Evolutionary conservation across 495 filamentous ascomycete genomes (phyloP), one percentile per base, ranked within the genome.

Genomic region (Penicillium daleae): DNA sequence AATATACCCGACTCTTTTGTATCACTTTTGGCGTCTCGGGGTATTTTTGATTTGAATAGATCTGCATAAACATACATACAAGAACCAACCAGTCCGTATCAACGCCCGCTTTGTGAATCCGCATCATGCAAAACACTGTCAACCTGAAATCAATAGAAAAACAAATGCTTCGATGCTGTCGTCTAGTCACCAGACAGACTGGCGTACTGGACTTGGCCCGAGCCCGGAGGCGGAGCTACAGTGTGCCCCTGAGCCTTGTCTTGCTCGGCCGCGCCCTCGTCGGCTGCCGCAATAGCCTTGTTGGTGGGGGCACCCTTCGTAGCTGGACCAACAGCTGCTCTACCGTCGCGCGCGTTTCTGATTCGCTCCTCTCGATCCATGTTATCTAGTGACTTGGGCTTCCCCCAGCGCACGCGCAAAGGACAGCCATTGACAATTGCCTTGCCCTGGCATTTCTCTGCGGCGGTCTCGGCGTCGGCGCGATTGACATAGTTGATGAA

Each of bases 401-500:
- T 89, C 6, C 92, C 93, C 95, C 95, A 99, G 57, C 92, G 87
- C 17, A 99, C 85, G 22, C 93, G 82, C 55, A 99, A 72, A 0
- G 96, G 95, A 68, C 93, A 97, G 0, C 94, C 96, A 33, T 83
- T 74, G 54, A 90, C 89, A 32, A 98, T 83, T 1, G 92, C 92
- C 62, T 90, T 91, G 1, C 96, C 95, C 74, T 97, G 90, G 68
- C 91, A 94, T 32, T 90, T 87, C 56, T 85, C 85, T 0, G 96
- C 90, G 0, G 95, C 95, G 26, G 81, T 86, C 74, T 98, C 95
- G 10, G 95, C 95, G 3, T 83, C 87, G 44, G 90, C 86, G 56
- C 96, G 87, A 27, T 85, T 90, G 57, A 90, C 83, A 72, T 90
- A 99, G 78, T 98, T 99, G 75, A 99, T 84, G 68, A 97, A 99